Percentiles rank a stretch among this genome's conserved stretches.
phyloP scores from a whole-genome alignment of 805 yeast species.

The Barnettozyma vustinii region DNA sequence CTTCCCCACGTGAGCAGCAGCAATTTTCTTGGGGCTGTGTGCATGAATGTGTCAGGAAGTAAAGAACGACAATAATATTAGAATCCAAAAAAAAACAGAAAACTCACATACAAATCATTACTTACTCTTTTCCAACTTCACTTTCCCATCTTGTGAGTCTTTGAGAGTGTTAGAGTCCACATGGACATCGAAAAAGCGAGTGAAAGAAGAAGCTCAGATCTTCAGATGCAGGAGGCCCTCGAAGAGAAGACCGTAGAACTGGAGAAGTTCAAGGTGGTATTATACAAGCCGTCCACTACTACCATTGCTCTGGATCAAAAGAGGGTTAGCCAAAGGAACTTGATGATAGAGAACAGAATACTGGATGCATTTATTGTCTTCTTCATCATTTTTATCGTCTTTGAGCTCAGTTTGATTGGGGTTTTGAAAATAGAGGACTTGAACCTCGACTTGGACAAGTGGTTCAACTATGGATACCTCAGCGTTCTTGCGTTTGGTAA shows the following conservation, averaged over 20 bases:
- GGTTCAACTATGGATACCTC: slow-evolving; percentile 1
- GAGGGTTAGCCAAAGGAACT: background rate
- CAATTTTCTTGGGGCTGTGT: too few species aligned
- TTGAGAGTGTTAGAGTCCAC: too few species aligned
- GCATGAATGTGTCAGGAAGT: too few species aligned
- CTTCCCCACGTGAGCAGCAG: too few species aligned
- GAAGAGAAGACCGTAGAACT: background rate
- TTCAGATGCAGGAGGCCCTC: background rate
- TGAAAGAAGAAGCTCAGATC: slow-evolving; percentile 6
- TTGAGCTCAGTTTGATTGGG: background rate
- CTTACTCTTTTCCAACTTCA: background rate
- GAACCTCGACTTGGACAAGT: background rate
- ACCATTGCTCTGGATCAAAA: background rate
- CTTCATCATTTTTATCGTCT: background rate
- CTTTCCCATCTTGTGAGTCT: background rate
- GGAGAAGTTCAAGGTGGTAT: background rate
- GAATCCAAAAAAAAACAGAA: too few species aligned
- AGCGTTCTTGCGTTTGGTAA: background rate
- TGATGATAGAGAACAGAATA: slow-evolving; percentile 2
- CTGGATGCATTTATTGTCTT: background rate
- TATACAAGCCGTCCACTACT: slow-evolving; percentile 1
- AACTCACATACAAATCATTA: too few species aligned
- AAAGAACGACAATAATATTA: too few species aligned
- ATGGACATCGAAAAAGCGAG: background rate
- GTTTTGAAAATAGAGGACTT: background rate